Conservation (phyloP, 2,329 filamentous ascomycete genomes). For the Colletotrichum sp. region DNA sequence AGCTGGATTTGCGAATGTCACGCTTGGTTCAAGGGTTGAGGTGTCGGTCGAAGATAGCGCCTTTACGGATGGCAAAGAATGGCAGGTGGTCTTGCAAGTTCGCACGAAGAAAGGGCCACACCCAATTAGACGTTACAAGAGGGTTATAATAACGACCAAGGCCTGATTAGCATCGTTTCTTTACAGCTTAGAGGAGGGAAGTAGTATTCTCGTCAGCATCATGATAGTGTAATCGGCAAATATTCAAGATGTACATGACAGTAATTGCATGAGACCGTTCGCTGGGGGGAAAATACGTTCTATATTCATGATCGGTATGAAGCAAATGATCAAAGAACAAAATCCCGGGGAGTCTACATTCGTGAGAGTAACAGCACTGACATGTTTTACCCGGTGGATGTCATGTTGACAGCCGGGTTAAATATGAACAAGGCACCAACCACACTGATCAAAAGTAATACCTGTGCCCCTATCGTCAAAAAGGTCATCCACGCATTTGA, state of each 20-base stretch:
- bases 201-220: neutral
- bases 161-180: neutral
- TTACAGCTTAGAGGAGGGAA: neutral
- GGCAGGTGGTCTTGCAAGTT: neutral
- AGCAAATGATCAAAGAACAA: neutral
- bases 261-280: neutral
- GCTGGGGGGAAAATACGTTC: rapidly evolving
- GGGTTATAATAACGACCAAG: neutral
- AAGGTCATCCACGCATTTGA: neutral
- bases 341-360: neutral
- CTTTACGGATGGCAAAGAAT: neutral
- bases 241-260: neutral
- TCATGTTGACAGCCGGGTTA: neutral
- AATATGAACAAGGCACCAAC: neutral
- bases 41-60: neutral
- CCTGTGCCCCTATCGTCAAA: neutral
- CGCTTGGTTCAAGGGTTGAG: neutral
- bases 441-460: neutral
- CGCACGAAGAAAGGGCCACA: neutral
- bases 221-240: neutral
- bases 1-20: neutral
- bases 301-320: neutral
- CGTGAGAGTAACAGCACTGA: neutral
- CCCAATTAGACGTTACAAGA: neutral
- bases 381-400: neutral